Conservation (phyloP, 805 yeast species). For the Cyberlindnera japonica region DNA sequence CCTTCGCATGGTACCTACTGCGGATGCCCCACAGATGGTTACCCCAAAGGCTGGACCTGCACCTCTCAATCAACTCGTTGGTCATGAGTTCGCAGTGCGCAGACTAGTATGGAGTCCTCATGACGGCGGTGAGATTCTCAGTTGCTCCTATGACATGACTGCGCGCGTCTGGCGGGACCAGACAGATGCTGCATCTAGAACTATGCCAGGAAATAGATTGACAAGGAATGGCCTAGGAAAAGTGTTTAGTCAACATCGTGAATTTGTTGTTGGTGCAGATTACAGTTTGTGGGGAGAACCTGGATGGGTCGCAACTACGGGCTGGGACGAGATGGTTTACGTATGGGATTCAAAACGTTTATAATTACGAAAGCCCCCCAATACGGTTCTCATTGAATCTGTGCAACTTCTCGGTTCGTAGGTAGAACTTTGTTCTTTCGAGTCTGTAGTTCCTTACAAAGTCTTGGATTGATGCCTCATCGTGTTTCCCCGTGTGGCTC, state of each 20-base stretch:
- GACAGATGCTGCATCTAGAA: slow-evolving; percentile 54
- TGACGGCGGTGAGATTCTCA: slow-evolving; percentile 59
- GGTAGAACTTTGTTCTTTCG: slow-evolving; percentile 41
- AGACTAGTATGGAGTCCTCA: slow-evolving; percentile 90
- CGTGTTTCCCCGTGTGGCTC: slow-evolving; percentile 24
- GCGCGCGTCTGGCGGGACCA: slow-evolving; percentile 80
- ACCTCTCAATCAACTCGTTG: slow-evolving; percentile 72
- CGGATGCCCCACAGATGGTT: slow-evolving; percentile 33
- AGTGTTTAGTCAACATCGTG: slow-evolving; percentile 68
- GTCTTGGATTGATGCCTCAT: slow-evolving; percentile 30
- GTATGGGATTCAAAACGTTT: slow-evolving; percentile 72
- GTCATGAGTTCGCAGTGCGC: slow-evolving; percentile 88
- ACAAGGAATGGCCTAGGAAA: slow-evolving; percentile 49
- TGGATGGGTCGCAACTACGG: slow-evolving; percentile 92
- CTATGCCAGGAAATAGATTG: slow-evolving; percentile 42
- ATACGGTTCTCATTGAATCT: slow-evolving; percentile 38
- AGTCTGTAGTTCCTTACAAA: slow-evolving; percentile 41
- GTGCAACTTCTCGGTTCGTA: slow-evolving; percentile 42
- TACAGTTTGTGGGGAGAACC: slow-evolving; percentile 97
- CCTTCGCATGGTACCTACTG: slow-evolving; percentile 56
- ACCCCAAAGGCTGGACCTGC: slow-evolving; percentile 48
- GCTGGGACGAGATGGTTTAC: slow-evolving; percentile 95
- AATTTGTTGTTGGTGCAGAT: slow-evolving; percentile 90
- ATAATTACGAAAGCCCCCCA: slow-evolving; percentile 18
- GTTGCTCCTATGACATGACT: slow-evolving; percentile 91